These are phyloP conservation scores for Linnemannia elongata DNA, from an alignment of 192 early-diverging fungal species.

Conservation along the genomic window DNA sequence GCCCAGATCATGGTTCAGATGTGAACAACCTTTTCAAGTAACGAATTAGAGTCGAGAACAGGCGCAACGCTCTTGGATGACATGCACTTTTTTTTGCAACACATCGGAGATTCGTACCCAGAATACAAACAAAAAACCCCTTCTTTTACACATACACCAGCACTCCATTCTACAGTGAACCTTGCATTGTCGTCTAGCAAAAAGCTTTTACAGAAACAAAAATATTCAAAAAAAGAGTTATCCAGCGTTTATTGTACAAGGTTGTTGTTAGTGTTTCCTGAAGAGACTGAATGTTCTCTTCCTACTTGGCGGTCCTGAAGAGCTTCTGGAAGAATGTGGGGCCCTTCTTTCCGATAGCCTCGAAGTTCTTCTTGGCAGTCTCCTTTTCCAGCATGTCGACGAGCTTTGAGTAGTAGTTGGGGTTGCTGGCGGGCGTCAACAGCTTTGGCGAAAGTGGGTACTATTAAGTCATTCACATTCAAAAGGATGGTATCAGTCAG, in stretches of 20 bases:
- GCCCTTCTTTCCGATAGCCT: slow-evolving; percentile 56
- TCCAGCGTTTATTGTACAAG: not conserved
- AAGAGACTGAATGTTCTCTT: not conserved
- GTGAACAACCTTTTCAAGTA: slow-evolving; percentile 8
- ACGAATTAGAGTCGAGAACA: not conserved
- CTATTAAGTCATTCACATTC: slow-evolving; percentile 24
- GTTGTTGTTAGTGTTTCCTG: not conserved
- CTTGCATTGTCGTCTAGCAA: not conserved
- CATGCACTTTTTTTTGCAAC: not conserved
- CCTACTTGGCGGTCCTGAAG: slow-evolving; percentile 46
- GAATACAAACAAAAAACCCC: not conserved
- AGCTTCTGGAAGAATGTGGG: slow-evolving; percentile 49
- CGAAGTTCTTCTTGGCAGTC: slow-evolving; percentile 61
- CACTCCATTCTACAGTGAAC: not conserved
- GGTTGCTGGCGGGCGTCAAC: slow-evolving; percentile 66
- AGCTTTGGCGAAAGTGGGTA: slow-evolving; percentile 70
- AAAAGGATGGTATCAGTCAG: not conserved
- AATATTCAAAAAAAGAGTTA: slow-evolving; percentile 1
- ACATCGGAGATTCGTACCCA: not conserved
- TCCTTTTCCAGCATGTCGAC: slow-evolving; percentile 63
- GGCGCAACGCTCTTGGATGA: not conserved
- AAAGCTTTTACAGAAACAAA: not conserved
- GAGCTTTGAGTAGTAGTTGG: slow-evolving; percentile 68
- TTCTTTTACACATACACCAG: not conserved
- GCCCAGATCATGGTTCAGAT: slow-evolving; percentile 68